Base-by-base conservation (phyloP, 139 green algal genomes). In the Ettlia oleoabundans region DNA sequence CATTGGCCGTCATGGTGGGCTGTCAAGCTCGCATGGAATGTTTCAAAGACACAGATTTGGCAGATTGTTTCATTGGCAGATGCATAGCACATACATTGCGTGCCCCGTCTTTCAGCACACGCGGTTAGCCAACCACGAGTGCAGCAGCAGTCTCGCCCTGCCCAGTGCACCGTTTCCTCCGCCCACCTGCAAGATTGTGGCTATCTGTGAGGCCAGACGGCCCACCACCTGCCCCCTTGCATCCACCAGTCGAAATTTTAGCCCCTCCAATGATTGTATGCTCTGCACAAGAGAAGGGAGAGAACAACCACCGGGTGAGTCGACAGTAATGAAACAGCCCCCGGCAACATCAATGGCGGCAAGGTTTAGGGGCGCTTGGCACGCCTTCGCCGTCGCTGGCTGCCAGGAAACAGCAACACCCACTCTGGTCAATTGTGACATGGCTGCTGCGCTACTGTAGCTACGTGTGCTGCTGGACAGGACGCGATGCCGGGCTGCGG, bases 201-300 rank as follows among this genome's bases (percentile, higher is more conserved):
- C 82, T 13, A 98, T 87, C 53, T 95, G 88, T 1, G 89, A 71
- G 15, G 95, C 93, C 26, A 98, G 78, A 0, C 93, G 84, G 8
- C 95, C 95, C n/a, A 98, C 92, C 21, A 97, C 94, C 88, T 96
- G 89, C 18, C 91, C 92, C 47, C 95, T 90, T 22, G 94, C 95
- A 76, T 98, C 93, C 21, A 97, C 86, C 22, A 96, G 32, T 2
- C 95, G 84, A 53, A 97, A 88, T 0, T 88, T 84, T 30, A 96
- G 81, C 0, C 94, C 92, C 41, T 87, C 83, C 24, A 93, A 83
- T 9, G 92, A 80, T 52, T 80, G 82, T 13, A 97, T 71, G 52
- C 85, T 75, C 76, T 94, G 86, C 52, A 52, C 35, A 1, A 58
- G 47, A 15, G 13, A 58, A 10, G 15, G 13, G n/a, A n/a, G n/a